Evolutionary conservation across 192 early-diverging fungal species (phyloP).

Genomic region (Spizellomyces sp.): DNA sequence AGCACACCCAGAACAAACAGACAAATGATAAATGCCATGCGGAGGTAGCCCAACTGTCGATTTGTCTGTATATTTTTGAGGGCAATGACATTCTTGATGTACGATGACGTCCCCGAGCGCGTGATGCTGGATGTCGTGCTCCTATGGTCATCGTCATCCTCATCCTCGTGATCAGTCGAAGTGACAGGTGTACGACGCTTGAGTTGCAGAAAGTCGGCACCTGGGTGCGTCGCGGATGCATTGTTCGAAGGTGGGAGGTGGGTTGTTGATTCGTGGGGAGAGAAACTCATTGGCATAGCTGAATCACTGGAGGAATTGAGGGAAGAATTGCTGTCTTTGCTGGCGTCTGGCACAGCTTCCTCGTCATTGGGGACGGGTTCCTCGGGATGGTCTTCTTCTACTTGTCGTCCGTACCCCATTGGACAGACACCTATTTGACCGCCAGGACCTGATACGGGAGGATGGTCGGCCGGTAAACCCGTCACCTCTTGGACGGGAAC

Average conservation of each 20-base stretch:
- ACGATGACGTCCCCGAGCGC: neutral
- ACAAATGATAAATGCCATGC: constrained; percentile 26
- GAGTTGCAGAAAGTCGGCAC: constrained; percentile 1
- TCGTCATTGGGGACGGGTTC: neutral
- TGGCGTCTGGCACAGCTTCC: neutral
- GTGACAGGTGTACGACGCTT: constrained; percentile 3
- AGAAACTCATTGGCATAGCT: constrained; percentile 34
- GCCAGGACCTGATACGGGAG: neutral
- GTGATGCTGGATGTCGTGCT: constrained; percentile 9
- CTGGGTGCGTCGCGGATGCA: neutral
- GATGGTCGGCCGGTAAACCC: neutral
- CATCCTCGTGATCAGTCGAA: neutral
- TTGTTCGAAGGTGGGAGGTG: neutral
- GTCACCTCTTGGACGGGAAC: neutral
- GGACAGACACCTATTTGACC: constrained; percentile 1
- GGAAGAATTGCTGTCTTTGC: neutral
- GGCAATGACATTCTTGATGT: constrained; percentile 32
- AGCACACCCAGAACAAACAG: constrained; percentile 26
- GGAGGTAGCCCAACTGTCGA: constrained; percentile 30
- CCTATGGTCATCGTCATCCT: constrained; percentile 13
- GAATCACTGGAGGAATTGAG: neutral
- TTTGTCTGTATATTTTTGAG: constrained; percentile 31
- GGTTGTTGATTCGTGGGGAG: constrained; percentile 24
- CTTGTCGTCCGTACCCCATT: constrained; percentile 8
- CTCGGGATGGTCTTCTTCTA: neutral